Evolutionary conservation across 2,329 filamentous ascomycete species (phyloP).

Genomic region (Cytospora leucostoma): DNA sequence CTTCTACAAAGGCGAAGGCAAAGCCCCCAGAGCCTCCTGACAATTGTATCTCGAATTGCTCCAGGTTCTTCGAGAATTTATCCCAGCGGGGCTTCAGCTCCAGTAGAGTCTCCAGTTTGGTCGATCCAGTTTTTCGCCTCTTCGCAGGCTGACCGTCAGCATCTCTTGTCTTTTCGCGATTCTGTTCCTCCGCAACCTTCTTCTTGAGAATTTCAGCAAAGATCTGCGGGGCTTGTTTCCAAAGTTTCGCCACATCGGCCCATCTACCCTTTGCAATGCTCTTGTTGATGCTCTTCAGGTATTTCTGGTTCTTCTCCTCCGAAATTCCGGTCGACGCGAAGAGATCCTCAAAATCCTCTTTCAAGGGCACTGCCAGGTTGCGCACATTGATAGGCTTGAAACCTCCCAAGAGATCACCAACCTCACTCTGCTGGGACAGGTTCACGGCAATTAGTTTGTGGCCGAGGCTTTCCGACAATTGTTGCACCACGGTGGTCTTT

Average conservation of each 20-base stretch:
- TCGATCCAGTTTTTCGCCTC: constrained; percentile 60
- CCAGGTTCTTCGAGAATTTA: constrained; percentile 71
- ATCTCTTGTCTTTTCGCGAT: constrained; percentile 43
- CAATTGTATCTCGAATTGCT: constrained; percentile 79
- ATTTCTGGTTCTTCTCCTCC: constrained; percentile 81
- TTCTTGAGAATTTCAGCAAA: constrained; percentile 70
- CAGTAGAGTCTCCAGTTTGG: constrained; percentile 65
- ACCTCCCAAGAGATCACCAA: constrained; percentile 89
- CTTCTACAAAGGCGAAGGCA: constrained; percentile 94
- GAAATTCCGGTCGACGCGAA: constrained; percentile 86
- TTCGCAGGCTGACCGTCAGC: constrained; percentile 65
- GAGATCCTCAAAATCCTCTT: constrained; percentile 90
- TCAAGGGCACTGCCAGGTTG: constrained; percentile 82
- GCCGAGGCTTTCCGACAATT: constrained; percentile 80
- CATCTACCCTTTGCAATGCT: constrained; percentile 81
- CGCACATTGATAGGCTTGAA: constrained; percentile 95
- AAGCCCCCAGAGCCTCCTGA: constrained; percentile 73
- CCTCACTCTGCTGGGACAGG: constrained; percentile 95
- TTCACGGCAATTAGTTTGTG: constrained; percentile 92
- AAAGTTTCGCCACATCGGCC: constrained; percentile 81
- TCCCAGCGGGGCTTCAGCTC: constrained; percentile 73
- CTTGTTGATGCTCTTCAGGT: constrained; percentile 78
- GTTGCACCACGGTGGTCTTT: constrained; percentile 95
- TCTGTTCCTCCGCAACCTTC: constrained; percentile 51
- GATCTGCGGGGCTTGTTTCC: constrained; percentile 87